These are phyloP conservation scores for Capsicum baccatum DNA, from an alignment of 257 asterid genomes.

Conservation along the genomic window DNA sequence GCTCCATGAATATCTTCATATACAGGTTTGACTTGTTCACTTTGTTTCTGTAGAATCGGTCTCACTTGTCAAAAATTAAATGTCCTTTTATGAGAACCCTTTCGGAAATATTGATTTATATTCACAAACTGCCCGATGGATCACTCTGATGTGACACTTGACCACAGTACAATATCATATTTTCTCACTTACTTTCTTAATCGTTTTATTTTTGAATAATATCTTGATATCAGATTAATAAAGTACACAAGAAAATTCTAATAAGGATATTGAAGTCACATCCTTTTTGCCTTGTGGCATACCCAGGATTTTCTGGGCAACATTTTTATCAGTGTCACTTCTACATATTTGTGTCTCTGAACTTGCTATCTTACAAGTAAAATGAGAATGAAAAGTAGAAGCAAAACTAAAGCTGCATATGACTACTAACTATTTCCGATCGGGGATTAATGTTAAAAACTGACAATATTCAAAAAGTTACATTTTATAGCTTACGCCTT, in stretches of 20 bases:
- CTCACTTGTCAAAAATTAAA: not conserved
- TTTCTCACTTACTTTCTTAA: not conserved
- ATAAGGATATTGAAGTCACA: constrained; percentile 5
- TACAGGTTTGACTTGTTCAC: not conserved
- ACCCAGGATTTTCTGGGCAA: no score
- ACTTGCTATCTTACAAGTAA: not conserved
- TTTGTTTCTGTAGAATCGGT: not conserved
- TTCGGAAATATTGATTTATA: not conserved
- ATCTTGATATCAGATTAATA: not conserved
- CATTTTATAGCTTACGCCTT: no score
- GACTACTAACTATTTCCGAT: not conserved
- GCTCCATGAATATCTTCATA: not conserved
- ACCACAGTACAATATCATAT: not conserved
- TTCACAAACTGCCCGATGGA: not conserved
- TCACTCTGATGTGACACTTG: not conserved
- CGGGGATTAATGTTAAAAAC: not conserved
- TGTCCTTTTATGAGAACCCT: not conserved
- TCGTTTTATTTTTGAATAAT: not conserved
- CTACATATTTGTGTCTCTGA: not conserved
- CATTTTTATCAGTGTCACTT: not conserved
- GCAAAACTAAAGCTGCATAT: not conserved
- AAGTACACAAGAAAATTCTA: not conserved
- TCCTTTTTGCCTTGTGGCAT: not conserved
- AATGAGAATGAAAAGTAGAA: constrained; percentile 7
- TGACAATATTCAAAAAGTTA: not conserved